A percentile compares a stretch with the other conserved stretches of the same genome.
Evolutionary conservation across 2,329 filamentous ascomycete genomes (phyloP).

Genomic region (Aureobasidium sp.): DNA sequence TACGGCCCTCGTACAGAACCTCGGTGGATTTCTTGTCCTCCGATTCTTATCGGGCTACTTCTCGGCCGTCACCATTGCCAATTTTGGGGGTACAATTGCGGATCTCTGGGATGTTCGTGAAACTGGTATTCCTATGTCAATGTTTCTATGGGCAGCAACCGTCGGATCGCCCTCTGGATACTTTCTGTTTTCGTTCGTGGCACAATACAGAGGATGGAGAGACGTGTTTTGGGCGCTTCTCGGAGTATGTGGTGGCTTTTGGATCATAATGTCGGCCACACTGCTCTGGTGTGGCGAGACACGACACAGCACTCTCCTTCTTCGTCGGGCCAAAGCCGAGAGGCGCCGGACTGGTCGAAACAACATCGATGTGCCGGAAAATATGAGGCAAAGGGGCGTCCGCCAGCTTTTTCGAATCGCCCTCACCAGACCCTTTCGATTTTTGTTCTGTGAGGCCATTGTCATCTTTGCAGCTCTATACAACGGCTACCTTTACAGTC

Average conservation of each 20-base stretch:
- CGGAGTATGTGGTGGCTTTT: slow-evolving; percentile 39
- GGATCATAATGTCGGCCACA: slow-evolving; percentile 36
- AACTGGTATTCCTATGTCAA: slow-evolving; percentile 6
- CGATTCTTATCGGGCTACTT: slow-evolving; percentile 42
- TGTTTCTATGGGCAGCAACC: slow-evolving; percentile 43
- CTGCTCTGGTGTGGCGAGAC: slow-evolving; percentile 33
- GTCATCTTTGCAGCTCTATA: slow-evolving; percentile 42
- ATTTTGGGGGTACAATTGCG: slow-evolving; percentile 36
- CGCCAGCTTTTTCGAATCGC: slow-evolving; percentile 37
- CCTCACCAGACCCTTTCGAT: slow-evolving; percentile 41
- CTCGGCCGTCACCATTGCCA: slow-evolving; percentile 38
- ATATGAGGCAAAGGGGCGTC: slow-evolving; percentile 33
- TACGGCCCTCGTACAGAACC: slow-evolving; percentile 37
- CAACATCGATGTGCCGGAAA: slow-evolving; percentile 31
- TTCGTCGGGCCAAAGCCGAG: slow-evolving; percentile 17
- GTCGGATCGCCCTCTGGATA: slow-evolving; percentile 41
- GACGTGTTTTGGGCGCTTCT: slow-evolving; percentile 42
- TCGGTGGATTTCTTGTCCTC: slow-evolving; percentile 38
- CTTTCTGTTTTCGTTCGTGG: slow-evolving; percentile 41
- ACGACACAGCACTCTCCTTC: slow-evolving; percentile 39
- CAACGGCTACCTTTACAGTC: slow-evolving; percentile 43
- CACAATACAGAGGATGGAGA: slow-evolving; percentile 38
- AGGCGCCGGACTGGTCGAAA: slow-evolving; percentile 24
- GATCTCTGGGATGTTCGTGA: slow-evolving; percentile 3
- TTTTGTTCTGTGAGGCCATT: slow-evolving; percentile 42